Conservation (phyloP, 176 grass and related monocot species). For the Bothriochloa decipiens region DNA sequence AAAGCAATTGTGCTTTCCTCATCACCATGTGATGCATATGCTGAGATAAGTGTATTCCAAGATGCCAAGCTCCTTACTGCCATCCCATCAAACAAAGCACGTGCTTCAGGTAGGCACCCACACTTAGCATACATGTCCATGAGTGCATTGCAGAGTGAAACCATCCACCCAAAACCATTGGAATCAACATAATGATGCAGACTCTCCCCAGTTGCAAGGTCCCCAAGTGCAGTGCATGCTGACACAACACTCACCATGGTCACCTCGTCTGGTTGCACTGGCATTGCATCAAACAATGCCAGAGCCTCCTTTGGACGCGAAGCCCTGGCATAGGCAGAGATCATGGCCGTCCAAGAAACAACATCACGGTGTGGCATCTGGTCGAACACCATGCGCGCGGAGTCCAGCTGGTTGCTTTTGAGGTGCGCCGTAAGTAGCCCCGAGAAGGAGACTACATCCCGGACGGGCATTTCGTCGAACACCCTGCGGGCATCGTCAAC, state of each 20-base stretch:
- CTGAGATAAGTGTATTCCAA: conserved; percentile 61
- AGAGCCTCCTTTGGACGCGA: conserved; percentile 47
- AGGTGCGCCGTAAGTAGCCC: conserved; percentile 51
- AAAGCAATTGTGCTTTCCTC: conserved; percentile 33
- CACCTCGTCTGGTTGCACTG: conserved; percentile 59
- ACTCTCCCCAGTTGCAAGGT: conserved; percentile 52
- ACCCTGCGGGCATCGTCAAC: conserved; percentile 33
- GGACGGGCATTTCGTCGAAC: conserved; percentile 56
- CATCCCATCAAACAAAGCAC: conserved; percentile 52
- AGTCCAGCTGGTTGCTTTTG: conserved; percentile 43
- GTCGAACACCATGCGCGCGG: conserved; percentile 54
- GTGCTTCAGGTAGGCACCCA: conserved; percentile 47
- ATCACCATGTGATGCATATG: conserved; percentile 56
- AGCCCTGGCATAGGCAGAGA: conserved; percentile 50
- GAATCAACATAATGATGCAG: conserved; percentile 47
- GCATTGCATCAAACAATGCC: conserved; percentile 56
- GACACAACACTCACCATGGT: conserved; percentile 66
- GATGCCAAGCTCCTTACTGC: conserved; percentile 43
- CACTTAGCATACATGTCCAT: conserved; percentile 72
- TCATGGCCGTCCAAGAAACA: conserved; percentile 67
- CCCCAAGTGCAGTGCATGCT: conserved; percentile 59
- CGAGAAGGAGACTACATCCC: conserved; percentile 60
- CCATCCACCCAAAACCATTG: conserved; percentile 61
- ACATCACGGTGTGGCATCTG: conserved; percentile 49
- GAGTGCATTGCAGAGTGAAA: conserved; percentile 58